phyloP scores from a whole-genome alignment of 2,329 filamentous ascomycete species.

The Fusarium annulatum region DNA sequence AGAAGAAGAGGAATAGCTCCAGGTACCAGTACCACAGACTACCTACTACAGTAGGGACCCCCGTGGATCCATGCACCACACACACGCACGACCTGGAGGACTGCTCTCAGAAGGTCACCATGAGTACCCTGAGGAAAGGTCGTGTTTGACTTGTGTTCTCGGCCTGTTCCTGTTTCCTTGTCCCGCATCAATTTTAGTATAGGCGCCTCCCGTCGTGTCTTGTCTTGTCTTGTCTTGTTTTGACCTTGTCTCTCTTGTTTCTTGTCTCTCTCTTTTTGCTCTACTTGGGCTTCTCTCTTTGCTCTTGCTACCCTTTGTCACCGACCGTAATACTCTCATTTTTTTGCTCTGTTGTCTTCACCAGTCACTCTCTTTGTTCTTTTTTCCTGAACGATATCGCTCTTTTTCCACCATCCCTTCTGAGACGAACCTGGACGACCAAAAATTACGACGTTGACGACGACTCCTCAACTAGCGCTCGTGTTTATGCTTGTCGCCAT shows the following conservation, averaged over 20 bases:
- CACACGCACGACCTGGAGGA: constrained; percentile 10
- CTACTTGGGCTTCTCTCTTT: constrained; percentile 17
- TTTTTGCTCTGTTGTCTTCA: constrained; percentile 3
- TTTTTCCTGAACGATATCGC: constrained; percentile 13
- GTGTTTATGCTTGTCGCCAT: constrained; percentile 43
- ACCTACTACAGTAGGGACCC: constrained; percentile 5
- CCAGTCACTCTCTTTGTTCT: constrained; percentile 27
- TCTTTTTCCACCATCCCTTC: constrained; percentile 23
- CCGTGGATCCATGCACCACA: constrained; percentile 21
- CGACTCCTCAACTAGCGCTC: constrained; percentile 30
- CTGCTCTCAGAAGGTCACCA: constrained; percentile 26
- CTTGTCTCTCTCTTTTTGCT: constrained; percentile 20
- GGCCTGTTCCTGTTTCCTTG: background rate
- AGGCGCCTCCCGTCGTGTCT: constrained; percentile 33
- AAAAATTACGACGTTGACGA: constrained; percentile 36
- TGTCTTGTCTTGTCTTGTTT: constrained; percentile 14
- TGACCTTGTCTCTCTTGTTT: constrained; percentile 22
- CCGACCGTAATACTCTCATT: constrained; percentile 34
- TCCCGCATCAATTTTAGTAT: constrained; percentile 36
- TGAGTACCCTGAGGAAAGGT: constrained; percentile 5
- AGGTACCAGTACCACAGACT: constrained; percentile 1
- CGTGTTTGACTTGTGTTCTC: constrained; percentile 14
- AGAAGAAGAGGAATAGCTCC: constrained; percentile 13
- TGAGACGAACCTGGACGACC: constrained; percentile 32
- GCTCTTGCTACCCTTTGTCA: constrained; percentile 13